phyloP scores from a whole-genome alignment of 192 early-diverging fungal species.

The Fimicolochytrium jonesii region DNA sequence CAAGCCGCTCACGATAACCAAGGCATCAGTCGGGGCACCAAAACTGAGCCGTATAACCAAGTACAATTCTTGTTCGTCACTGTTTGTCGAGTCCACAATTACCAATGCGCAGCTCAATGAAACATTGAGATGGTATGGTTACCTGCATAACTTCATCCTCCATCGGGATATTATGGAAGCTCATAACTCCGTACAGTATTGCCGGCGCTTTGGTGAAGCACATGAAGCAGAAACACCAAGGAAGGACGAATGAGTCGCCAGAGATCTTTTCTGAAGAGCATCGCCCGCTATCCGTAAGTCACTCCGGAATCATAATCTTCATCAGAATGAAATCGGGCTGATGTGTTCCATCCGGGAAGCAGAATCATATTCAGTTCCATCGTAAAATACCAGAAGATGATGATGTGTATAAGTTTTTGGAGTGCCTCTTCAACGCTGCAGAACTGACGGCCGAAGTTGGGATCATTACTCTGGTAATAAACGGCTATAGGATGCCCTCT shows the following conservation, averaged over 20 bases:
- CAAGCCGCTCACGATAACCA: too few relatives aligned
- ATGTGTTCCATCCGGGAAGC: not conserved
- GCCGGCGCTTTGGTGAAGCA: conserved; percentile 34
- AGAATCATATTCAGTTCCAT: conserved; percentile 51
- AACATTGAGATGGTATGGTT: conserved; percentile 42
- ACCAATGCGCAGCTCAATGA: conserved; percentile 46
- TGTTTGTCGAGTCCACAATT: conserved; percentile 52
- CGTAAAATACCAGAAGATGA: conserved; percentile 35
- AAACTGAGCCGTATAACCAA: conserved; percentile 33
- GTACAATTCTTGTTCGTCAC: conserved; percentile 50
- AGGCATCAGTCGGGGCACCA: not conserved
- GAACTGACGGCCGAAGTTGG: conserved; percentile 59
- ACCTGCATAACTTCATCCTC: not conserved
- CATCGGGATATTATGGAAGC: too few relatives aligned
- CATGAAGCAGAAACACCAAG: conserved; percentile 30
- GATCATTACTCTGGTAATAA: conserved; percentile 53
- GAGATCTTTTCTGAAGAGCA: conserved; percentile 54
- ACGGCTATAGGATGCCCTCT: too few relatives aligned
- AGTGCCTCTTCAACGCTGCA: conserved; percentile 62
- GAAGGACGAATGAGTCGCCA: conserved; percentile 16
- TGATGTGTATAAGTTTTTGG: conserved; percentile 59
- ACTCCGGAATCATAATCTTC: not conserved
- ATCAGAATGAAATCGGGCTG: not conserved
- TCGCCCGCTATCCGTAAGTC: conserved; percentile 43
- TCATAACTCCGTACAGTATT: too few relatives aligned